These are phyloP conservation scores for Tricholoma flavovirens DNA, from an alignment of 768 basidiomycete species.

Conservation along the genomic window DNA sequence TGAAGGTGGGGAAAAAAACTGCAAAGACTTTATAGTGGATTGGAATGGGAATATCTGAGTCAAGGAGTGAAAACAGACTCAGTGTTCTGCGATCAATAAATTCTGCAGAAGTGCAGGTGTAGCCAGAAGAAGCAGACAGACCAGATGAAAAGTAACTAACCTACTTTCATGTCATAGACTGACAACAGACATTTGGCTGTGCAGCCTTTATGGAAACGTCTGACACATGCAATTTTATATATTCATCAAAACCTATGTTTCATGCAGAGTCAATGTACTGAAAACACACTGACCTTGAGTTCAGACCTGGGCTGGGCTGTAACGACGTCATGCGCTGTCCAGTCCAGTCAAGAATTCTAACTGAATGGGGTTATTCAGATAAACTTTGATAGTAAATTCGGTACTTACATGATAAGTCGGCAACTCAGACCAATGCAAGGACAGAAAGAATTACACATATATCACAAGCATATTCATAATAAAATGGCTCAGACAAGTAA, in stretches of 20 bases:
- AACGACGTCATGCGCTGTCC: background rate
- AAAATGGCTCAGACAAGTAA: background rate
- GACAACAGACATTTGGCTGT: background rate
- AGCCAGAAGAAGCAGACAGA: background rate
- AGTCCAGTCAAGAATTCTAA: background rate
- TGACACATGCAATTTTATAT: background rate
- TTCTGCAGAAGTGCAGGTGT: background rate
- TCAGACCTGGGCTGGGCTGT: background rate
- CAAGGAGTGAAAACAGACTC: background rate
- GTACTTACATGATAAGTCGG: background rate
- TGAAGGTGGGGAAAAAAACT: background rate
- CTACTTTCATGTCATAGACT: background rate
- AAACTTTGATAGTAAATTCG: background rate
- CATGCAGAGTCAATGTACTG: background rate
- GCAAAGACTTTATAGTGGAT: background rate
- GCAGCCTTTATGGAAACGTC: background rate
- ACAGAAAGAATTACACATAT: background rate
- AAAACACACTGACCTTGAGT: background rate
- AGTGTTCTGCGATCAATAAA: background rate
- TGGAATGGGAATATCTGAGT: background rate
- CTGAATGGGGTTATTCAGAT: background rate
- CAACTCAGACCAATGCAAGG: background rate
- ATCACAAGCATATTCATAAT: background rate
- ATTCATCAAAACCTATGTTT: background rate
- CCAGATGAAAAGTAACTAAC: background rate